Percentiles rank a stretch among this genome's conserved stretches.
These are phyloP conservation scores for Favolaschia claudopus DNA, from an alignment of 768 basidiomycete genomes.

Conservation along the genomic window DNA sequence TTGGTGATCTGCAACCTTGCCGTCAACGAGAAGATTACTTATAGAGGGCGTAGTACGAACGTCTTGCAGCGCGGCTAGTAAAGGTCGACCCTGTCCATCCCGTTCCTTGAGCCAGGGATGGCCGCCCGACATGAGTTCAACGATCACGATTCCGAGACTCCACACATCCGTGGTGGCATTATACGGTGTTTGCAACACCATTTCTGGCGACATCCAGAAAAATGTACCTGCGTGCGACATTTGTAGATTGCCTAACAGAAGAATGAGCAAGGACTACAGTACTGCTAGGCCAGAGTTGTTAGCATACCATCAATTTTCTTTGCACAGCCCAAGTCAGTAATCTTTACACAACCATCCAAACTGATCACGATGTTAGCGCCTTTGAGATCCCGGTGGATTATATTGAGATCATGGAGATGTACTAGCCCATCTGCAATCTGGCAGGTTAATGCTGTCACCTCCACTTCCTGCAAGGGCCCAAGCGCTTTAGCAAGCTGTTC, in stretches of 20 bases:
- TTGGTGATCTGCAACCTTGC: too few species aligned
- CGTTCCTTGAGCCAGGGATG: too few species aligned
- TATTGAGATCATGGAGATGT: background rate
- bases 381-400: background rate
- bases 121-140: background rate
- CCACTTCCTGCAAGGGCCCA: background rate
- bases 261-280: too few species aligned
- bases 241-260: too few species aligned
- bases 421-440: background rate
- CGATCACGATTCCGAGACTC: background rate
- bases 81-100: too few species aligned
- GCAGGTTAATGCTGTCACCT: background rate
- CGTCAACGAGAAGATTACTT: too few species aligned
- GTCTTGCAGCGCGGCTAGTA: too few species aligned
- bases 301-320: background rate
- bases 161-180: background rate
- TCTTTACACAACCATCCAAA: background rate
- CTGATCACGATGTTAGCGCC: background rate
- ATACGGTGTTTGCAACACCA: background rate
- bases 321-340: background rate
- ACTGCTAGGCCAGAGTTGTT: too few species aligned
- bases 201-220: background rate
- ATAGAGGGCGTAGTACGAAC: too few species aligned
- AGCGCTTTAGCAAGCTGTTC: background rate
- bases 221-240: background rate